Conservation (phyloP, 2,329 filamentous ascomycete species). For the Aotearoamyces nothofagi region DNA sequence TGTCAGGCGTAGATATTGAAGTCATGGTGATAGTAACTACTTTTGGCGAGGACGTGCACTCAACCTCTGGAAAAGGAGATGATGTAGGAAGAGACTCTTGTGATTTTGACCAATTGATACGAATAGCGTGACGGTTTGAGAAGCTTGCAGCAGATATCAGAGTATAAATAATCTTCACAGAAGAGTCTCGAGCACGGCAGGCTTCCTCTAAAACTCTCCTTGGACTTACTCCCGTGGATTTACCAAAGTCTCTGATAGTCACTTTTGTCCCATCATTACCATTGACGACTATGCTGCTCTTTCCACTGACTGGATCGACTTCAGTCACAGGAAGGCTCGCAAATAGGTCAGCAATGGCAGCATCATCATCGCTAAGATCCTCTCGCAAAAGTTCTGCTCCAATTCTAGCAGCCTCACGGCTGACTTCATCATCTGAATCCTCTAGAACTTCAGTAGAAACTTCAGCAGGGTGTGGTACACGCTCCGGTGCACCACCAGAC, state of each 20-base stretch:
- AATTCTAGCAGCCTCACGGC: conserved; percentile 40
- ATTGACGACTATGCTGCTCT: conserved; percentile 39
- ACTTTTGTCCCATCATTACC: conserved; percentile 37
- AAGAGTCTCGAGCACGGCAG: conserved; percentile 68
- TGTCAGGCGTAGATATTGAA: conserved; percentile 55
- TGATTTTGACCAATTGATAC: conserved; percentile 64
- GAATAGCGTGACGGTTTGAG: conserved; percentile 60
- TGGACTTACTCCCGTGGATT: conserved; percentile 63
- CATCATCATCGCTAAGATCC: conserved; percentile 34
- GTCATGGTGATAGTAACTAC: conserved; percentile 59
- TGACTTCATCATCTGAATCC: conserved; percentile 29
- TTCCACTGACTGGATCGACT: conserved; percentile 40
- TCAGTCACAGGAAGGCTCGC: conserved; percentile 44
- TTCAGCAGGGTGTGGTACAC: conserved; percentile 9
- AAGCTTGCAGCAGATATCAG: conserved; percentile 60
- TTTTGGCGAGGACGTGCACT: conserved; percentile 23
- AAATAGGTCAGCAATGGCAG: conserved; percentile 39
- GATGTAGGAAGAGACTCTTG: conserved; percentile 35
- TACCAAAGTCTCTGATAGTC: conserved; percentile 69
- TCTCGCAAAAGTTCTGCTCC: conserved; percentile 42
- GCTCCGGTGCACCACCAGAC: conserved; percentile 16
- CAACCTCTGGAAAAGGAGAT: conserved; percentile 12
- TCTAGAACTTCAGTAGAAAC: conserved; percentile 15
- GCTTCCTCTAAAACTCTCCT: conserved; percentile 69
- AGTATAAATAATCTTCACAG: conserved; percentile 50